phyloP scores from a whole-genome alignment of 306 rosid species.

The Rosa lucieae region DNA sequence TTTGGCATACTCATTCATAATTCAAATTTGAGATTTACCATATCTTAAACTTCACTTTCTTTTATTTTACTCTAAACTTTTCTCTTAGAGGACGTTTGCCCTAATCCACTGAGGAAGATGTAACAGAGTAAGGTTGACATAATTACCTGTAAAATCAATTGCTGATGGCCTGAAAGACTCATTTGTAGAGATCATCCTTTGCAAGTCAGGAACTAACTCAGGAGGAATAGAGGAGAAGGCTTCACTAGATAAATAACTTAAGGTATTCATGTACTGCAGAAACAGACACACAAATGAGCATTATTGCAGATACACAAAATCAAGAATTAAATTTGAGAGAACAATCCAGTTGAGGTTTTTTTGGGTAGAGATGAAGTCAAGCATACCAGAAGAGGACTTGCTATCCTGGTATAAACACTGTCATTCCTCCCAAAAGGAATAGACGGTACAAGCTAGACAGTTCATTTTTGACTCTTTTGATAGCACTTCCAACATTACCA shows the following conservation, averaged over 20 bases:
- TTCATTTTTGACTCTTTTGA: background rate
- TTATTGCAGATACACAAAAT: background rate
- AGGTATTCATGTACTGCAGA: slow-evolving; percentile 88
- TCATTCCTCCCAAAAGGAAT: background rate
- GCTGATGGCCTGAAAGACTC: slow-evolving; percentile 87
- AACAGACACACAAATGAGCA: slow-evolving; percentile 30
- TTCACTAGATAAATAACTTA: slow-evolving; percentile 89
- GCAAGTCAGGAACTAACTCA: slow-evolving; percentile 87
- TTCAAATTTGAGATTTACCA: background rate
- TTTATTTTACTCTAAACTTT: background rate
- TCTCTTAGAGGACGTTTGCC: background rate
- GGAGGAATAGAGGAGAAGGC: slow-evolving; percentile 82
- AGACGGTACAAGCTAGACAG: background rate
- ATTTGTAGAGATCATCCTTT: slow-evolving; percentile 87
- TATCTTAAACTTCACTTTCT: background rate
- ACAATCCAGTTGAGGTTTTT: background rate
- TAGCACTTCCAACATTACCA: background rate
- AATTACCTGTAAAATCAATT: slow-evolving; percentile 83
- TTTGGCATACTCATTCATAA: background rate
- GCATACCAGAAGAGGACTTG: background rate
- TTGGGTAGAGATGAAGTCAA: background rate
- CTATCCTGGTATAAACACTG: background rate
- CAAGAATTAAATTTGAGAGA: background rate
- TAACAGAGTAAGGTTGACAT: slow-evolving; percentile 12
- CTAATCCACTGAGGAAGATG: slow-evolving; percentile 3